phyloP scores from a whole-genome alignment of 2,329 filamentous ascomycete genomes.

The Colletotrichum sidae region DNA sequence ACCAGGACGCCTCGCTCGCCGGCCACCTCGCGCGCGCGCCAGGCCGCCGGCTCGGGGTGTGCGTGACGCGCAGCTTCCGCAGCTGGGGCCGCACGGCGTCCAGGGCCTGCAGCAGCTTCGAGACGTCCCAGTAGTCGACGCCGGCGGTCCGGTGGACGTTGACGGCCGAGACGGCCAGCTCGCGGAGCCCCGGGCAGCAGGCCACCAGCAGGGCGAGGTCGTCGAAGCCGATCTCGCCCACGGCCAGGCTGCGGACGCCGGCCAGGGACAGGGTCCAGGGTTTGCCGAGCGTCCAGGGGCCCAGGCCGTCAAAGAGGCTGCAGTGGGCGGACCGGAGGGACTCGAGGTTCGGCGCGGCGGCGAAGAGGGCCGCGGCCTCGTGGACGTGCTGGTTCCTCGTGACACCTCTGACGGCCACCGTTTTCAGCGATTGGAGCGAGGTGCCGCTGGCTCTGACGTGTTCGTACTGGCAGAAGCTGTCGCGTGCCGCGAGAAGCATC shows the following conservation, averaged over 20 bases:
- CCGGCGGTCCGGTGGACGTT: constrained; percentile 25
- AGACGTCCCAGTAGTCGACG: constrained; percentile 20
- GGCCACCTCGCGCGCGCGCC: not conserved
- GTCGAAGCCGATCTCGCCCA: constrained; percentile 19
- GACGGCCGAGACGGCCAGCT: constrained; percentile 18
- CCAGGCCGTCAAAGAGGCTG: constrained; percentile 19
- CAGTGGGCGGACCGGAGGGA: constrained; percentile 3
- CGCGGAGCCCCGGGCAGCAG: constrained; percentile 17
- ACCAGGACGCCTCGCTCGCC: not conserved
- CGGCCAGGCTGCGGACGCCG: not conserved
- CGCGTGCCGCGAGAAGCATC: constrained; percentile 12
- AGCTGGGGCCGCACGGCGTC: constrained; percentile 5
- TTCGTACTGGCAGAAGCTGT: constrained; percentile 23
- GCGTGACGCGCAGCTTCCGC: constrained; percentile 14
- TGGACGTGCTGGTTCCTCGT: constrained; percentile 25
- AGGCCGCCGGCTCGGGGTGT: not conserved
- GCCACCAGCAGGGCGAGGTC: constrained; percentile 20
- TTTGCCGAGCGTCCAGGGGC: constrained; percentile 12
- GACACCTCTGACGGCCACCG: constrained; percentile 2
- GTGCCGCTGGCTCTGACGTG: constrained; percentile 16
- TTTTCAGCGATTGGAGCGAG: constrained; percentile 3
- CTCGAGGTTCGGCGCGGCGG: constrained; percentile 25
- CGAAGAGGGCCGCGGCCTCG: constrained; percentile 16
- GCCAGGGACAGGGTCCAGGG: constrained; percentile 11
- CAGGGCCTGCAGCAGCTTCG: constrained; percentile 23